A percentile compares a stretch with the other conserved stretches of the same genome.
Conservation (phyloP, 805 yeast species). For the Nematodospora valgi region DNA sequence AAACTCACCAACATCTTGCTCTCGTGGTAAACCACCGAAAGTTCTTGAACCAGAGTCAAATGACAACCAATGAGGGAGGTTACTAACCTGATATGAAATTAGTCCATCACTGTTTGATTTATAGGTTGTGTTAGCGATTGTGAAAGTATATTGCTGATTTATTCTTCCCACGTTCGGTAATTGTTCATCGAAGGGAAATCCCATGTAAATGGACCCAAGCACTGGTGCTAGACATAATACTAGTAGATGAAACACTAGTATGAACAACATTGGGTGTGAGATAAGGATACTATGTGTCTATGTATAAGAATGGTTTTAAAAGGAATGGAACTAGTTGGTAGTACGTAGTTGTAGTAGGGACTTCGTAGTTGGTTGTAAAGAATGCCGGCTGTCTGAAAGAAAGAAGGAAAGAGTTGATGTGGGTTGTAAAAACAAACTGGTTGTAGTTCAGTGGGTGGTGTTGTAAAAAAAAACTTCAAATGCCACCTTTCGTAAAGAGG, state of each 20-base stretch:
- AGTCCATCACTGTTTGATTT: conserved; percentile 32
- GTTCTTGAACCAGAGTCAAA: conserved; percentile 63
- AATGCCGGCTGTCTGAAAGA: no score
- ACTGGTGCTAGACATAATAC: conserved; percentile 6
- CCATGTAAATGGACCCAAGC: conserved; percentile 50
- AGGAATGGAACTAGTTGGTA: no score
- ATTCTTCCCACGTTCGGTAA: conserved; percentile 84
- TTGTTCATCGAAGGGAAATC: conserved; percentile 80
- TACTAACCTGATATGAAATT: conserved; percentile 53
- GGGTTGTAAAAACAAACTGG: no score
- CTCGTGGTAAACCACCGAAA: conserved; percentile 65
- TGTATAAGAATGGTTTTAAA: neutral
- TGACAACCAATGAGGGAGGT: conserved; percentile 74
- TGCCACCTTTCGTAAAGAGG: no score
- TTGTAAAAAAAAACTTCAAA: no score
- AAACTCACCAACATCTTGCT: conserved; percentile 38
- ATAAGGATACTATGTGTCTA: neutral
- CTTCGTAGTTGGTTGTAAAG: no score
- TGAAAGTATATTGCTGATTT: conserved; percentile 57
- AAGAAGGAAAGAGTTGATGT: no score
- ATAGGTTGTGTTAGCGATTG: conserved; percentile 70
- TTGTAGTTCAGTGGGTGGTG: no score
- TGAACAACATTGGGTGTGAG: conserved; percentile 7
- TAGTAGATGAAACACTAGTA: conserved; percentile 10
- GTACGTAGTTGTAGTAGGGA: no score